Evolutionary conservation across 495 filamentous ascomycete species (phyloP), one percentile per base, ranked within the genome.

Genomic region (Lichenothelia convexa): DNA sequence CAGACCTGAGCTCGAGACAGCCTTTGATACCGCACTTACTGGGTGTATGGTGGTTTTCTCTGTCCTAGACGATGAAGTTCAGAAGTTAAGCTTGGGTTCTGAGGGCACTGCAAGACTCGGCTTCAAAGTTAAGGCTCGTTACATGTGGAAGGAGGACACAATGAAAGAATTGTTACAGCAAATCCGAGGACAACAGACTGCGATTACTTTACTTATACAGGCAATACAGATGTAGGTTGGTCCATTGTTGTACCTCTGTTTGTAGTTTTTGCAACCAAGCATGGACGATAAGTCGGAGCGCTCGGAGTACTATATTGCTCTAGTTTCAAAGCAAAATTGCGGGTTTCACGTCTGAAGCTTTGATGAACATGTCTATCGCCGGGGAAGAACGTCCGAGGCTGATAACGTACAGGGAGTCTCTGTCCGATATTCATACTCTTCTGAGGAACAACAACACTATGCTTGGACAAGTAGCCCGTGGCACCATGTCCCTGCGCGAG

Each of bases 131-230:
- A 35, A 35, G 18, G n/a, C 26, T 15, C 44, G 39, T 23, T 38
- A 34, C 22, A 13, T 44, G 4, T 47, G 32, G 41, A 44, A 38
- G 31, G 45, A 47, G 22, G 45, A 41, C 3, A 39, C 15, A 4
- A 45, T 47, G 21, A 44, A 44, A 34, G 41, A 47, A 9, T n/a
- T 47, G n/a, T 32, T 47, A 24, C 34, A 30, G 21, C 45, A 47
- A 24, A 41, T 47, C 12, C 36, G 41, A 3, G 41, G 37, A 7
- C 41, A 44, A 19, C 45, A 47, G 38, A 36, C 34, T 2, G 34
- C 37, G 4, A 27, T 47, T 17, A 34, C 29, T 15, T 20, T 47
- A 3, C 26, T 47, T 2, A 38, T 47, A 19, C 45, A 47, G 20
- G 36, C 34, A 6, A 30, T 47, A 8, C 45, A 47, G 24, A 47